Percentiles rank a stretch among this genome's conserved stretches.
phyloP scores from a whole-genome alignment of 192 early-diverging fungal species.

The Tieghemiomyces parasiticus region DNA sequence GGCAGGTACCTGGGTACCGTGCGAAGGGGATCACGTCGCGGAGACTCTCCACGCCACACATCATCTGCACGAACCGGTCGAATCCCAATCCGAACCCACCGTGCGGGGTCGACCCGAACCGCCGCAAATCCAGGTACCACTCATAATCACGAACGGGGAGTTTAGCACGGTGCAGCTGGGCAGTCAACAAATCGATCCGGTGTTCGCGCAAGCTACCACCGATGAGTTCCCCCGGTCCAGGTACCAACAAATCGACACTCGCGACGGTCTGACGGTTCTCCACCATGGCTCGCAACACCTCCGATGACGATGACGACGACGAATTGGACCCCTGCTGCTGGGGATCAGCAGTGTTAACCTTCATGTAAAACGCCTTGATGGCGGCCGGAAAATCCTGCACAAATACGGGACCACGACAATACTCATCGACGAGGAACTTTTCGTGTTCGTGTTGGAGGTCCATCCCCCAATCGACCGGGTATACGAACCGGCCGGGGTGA shows the following conservation, averaged over 20 bases:
- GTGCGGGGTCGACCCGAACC: conserved; percentile 70
- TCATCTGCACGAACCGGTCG: conserved; percentile 60
- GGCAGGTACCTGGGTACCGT: conserved; percentile 33
- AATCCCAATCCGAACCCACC: conserved; percentile 87
- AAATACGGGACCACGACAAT: conserved; percentile 65
- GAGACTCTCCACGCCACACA: conserved; percentile 68
- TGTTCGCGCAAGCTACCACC: conserved; percentile 79
- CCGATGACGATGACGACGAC: neutral
- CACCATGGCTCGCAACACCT: neutral
- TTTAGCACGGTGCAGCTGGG: conserved; percentile 32
- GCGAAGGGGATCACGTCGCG: conserved; percentile 55
- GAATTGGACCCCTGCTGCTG: neutral
- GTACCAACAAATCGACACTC: conserved; percentile 71
- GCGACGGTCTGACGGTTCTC: conserved; percentile 46
- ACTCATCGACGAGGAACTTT: conserved; percentile 50
- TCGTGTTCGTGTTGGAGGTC: conserved; percentile 77
- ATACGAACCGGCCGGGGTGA: conserved; percentile 31
- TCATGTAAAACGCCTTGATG: conserved; percentile 87
- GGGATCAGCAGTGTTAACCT: conserved; percentile 26
- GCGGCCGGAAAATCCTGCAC: conserved; percentile 73
- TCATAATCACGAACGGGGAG: conserved; percentile 50
- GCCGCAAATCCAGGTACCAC: conserved; percentile 75
- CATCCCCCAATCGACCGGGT: conserved; percentile 54
- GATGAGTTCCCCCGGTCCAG: conserved; percentile 67
- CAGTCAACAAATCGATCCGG: conserved; percentile 31